Base-by-base conservation (phyloP, 345 rosid species). In the Dipteronia sinensis region DNA sequence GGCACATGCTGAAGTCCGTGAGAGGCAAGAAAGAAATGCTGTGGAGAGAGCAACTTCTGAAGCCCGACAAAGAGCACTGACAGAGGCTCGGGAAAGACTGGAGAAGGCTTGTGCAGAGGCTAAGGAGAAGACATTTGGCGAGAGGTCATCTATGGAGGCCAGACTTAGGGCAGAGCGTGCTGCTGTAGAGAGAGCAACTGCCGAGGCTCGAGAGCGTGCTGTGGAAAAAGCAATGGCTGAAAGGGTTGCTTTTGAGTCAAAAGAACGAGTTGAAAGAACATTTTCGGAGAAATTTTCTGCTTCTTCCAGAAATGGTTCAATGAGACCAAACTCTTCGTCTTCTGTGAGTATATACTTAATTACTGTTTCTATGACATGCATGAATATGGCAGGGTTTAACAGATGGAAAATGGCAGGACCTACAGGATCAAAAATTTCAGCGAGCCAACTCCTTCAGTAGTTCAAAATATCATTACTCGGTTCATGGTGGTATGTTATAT, bases 51-150 rank as follows among this genome's bases (percentile, higher is more conserved):
- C 87, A 72, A 84, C 80, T 58, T 77, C 89, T 81, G 91, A 84
- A 81, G 84, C 83, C 73, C 78, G 89, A 46, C 91, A 88, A 80
- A 91, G 94, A 85, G 89, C 94, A 64, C 79, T 92, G 74, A 87
- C 90, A 55, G 98, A 92, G 80, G 97, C 97, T 59, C 95, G 97
- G 51, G 99, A 92, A 84, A 91, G 97, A 86, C 84, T 92, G 67
- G 98, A 94, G 90, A 96, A 89, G 91, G 94, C 94, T 31, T 91
- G 94, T 87, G 94, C 95, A 9, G 98, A 92, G 79, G 98, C 94
- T 4, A 88, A 93, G 83, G 98, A 91, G 78, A 92, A 85, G 79
- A 87, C 97, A 47, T 77, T 81, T 7, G 83, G 83, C 72, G 92
- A 93, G 64, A 90, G 86, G 78, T 25, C 82, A 67, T 69, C 90